Evolutionary conservation across 306 rosid genomes (phyloP).

Genomic region (Sphenostylis stenocarpa): DNA sequence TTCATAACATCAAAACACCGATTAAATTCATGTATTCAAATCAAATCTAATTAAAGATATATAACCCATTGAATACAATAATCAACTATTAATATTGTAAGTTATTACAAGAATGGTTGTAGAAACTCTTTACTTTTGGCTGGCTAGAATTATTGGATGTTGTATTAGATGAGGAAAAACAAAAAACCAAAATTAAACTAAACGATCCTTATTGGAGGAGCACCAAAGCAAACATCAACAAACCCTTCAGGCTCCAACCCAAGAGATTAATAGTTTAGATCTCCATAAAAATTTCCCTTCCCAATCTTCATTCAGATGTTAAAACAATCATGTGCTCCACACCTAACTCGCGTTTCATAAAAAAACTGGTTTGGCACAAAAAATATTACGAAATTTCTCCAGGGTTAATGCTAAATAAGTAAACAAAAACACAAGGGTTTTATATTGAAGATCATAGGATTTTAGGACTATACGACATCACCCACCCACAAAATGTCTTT

Average conservation of each 20-base stretch:
- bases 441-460: neutral
- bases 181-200: neutral
- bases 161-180: neutral
- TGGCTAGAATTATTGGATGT: neutral
- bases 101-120: neutral
- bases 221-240: neutral
- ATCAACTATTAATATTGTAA: neutral
- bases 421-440: neutral
- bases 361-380: neutral
- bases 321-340: neutral
- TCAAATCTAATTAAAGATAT: neutral
- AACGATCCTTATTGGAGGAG: neutral
- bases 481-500: conserved; percentile 8
- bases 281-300: neutral
- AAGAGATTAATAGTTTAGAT: neutral
- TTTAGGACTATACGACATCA: neutral
- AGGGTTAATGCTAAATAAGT: conserved; percentile 4
- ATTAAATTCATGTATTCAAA: neutral
- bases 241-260: neutral
- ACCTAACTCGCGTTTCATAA: neutral
- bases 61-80: neutral
- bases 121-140: neutral
- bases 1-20: neutral
- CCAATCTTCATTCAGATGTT: neutral
- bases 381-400: neutral